Conservation (phyloP, 2,329 filamentous ascomycete genomes). For the Colletotrichum euphorbiae region DNA sequence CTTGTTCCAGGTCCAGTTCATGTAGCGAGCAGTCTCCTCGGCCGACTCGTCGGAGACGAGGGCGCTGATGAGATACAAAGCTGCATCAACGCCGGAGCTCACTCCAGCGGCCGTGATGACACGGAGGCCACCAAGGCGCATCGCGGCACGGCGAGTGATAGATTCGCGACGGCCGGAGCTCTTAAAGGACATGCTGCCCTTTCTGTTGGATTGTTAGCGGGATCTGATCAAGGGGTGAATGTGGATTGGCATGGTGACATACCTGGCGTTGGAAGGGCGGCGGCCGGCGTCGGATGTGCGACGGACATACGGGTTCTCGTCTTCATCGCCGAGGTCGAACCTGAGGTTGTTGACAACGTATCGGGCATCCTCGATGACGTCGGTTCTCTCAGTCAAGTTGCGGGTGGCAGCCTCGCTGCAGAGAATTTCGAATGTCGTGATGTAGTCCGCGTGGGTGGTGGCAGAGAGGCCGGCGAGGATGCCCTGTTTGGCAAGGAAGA, state of each 20-base stretch:
- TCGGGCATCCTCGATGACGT: constrained; percentile 82
- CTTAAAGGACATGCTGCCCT: constrained; percentile 87
- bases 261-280: constrained; percentile 71
- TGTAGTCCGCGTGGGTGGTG: constrained; percentile 84
- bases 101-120: constrained; percentile 86
- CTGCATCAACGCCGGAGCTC: constrained; percentile 84
- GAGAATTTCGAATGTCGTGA: constrained; percentile 84
- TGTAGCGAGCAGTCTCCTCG: constrained; percentile 76
- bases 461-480: constrained; percentile 83
- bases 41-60: constrained; percentile 82
- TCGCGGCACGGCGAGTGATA: constrained; percentile 80
- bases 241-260: constrained; percentile 46
- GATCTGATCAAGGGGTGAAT: not conserved
- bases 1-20: constrained; percentile 90
- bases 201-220: constrained; percentile 59
- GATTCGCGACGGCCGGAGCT: constrained; percentile 83
- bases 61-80: constrained; percentile 86
- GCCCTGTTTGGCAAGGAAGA: constrained; percentile 81
- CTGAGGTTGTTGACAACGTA: constrained; percentile 94
- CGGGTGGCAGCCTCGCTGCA: constrained; percentile 79
- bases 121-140: constrained; percentile 76
- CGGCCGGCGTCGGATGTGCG: constrained; percentile 76
- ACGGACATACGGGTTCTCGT: constrained; percentile 86
- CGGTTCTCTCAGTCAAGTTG: constrained; percentile 80
- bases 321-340: constrained; percentile 84